Percentiles rank a stretch among this genome's conserved stretches.
Conservation (phyloP, 208 protist genomes). For the Wallacemonas sp. region DNA sequence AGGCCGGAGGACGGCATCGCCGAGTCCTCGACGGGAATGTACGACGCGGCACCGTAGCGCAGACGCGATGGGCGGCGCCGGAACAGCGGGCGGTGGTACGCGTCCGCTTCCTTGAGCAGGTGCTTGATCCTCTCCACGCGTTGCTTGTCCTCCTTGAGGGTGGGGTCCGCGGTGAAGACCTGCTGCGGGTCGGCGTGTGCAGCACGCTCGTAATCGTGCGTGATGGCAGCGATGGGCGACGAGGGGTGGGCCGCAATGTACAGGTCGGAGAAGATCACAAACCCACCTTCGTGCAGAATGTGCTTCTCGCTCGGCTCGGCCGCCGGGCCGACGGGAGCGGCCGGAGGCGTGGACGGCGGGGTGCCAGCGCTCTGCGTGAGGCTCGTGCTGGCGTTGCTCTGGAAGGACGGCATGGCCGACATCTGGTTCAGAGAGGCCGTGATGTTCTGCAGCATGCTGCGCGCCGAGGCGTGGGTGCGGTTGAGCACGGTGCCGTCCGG, state of each 20-base stretch:
- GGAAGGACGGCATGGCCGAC: not conserved
- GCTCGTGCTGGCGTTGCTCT: not conserved
- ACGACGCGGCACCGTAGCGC: conserved; percentile 28
- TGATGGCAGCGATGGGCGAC: conserved; percentile 22
- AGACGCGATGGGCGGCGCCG: conserved; percentile 20
- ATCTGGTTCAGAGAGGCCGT: not conserved
- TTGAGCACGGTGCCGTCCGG: conserved; percentile 15
- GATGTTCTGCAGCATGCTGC: not conserved
- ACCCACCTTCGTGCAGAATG: conserved; percentile 27
- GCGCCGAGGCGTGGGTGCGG: not conserved
- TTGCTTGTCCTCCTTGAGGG: conserved; percentile 21
- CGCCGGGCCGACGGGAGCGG: not conserved
- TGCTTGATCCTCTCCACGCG: conserved; percentile 27
- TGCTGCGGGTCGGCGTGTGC: conserved; percentile 2
- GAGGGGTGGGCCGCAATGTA: conserved; percentile 26
- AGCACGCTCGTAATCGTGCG: conserved; percentile 21
- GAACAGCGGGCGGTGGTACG: conserved; percentile 30
- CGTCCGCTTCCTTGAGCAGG: conserved; percentile 26
- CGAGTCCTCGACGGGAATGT: conserved; percentile 6
- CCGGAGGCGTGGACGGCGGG: conserved; percentile 2
- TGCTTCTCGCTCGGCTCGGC: conserved; percentile 2
- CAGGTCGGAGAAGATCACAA: conserved; percentile 32
- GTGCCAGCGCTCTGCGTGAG: not conserved
- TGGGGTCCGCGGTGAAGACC: not conserved
- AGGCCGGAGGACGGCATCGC: not conserved